Percentiles rank a stretch among this genome's conserved stretches.
Conservation (phyloP, 2,329 filamentous ascomycete genomes). For the Dothideomycetes sp. region DNA sequence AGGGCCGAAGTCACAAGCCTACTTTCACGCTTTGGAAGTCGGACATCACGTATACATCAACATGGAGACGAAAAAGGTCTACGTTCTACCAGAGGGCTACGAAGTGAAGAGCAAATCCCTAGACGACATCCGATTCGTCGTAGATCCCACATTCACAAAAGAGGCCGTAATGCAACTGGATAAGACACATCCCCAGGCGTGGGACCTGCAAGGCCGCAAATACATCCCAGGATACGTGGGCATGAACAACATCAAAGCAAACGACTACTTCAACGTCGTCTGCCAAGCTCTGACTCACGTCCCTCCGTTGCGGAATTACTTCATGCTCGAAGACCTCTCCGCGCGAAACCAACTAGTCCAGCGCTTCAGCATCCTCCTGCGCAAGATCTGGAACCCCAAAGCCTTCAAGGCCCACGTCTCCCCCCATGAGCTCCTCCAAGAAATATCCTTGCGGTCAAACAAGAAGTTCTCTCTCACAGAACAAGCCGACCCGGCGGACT, state of each 20-base stretch:
- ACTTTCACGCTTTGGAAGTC: conserved; percentile 92
- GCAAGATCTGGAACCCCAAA: conserved; percentile 96
- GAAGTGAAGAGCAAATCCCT: conserved; percentile 90
- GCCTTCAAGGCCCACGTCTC: conserved; percentile 96
- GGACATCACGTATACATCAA: conserved; percentile 98
- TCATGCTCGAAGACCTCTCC: conserved; percentile 75
- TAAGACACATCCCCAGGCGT: conserved; percentile 49
- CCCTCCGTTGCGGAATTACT: conserved; percentile 76
- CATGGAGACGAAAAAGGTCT: conserved; percentile 85
- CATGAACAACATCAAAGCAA: conserved; percentile 99
- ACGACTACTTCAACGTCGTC: conserved; percentile 95
- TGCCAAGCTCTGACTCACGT: conserved; percentile 89
- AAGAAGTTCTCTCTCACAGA: conserved; percentile 85
- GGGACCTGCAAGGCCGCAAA: conserved; percentile 70
- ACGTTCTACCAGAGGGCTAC: conserved; percentile 89
- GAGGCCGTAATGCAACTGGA: conserved; percentile 74
- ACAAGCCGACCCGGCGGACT: conserved; percentile 93
- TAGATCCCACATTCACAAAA: conserved; percentile 76
- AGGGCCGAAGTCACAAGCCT: conserved; percentile 88
- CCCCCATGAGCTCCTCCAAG: conserved; percentile 91
- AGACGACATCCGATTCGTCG: conserved; percentile 97
- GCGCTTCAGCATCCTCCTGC: conserved; percentile 76
- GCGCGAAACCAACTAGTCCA: conserved; percentile 70
- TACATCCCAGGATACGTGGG: conserved; percentile 93
- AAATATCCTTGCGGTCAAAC: conserved; percentile 78